Base-by-base conservation (phyloP, 2,329 filamentous ascomycete genomes). In the Daldinia eschscholtzii region DNA sequence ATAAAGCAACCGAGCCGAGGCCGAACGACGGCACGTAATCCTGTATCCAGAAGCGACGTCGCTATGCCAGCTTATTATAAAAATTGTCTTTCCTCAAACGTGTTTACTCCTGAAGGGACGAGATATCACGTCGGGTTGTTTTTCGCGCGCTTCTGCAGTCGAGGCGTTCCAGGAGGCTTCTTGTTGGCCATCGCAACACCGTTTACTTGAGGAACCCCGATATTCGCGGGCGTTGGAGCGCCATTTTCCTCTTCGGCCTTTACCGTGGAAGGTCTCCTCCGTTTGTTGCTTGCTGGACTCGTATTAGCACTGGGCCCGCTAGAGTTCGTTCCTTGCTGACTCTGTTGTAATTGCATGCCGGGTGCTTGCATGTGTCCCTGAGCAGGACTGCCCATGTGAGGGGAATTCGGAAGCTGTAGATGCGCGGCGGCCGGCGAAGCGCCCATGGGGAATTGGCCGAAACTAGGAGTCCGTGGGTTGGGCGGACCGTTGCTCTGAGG, bases 251-350 rank as follows among this genome's bases (percentile, higher is more conserved):
- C 87, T 69, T 89, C 87, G 4, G 79, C 77, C 80, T 89, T 89
- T 20, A 89, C 85, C 3, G 83, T 84, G 0, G 87, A 89, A 0
- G 86, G 85, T 33, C 87, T 82, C 73, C 87, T 80, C 61, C 87
- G 82, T 79, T 89, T 89, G 71, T 88, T 88, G 37, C 85, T 87
- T 26, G 86, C 84, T 42, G 88, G 88, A 35, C 87, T 89, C 4
- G 89, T 91, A 79, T 91, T 91, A 64, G 89, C 88, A 75, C 88
- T 91, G 6, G 88, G 88, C 1, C 88, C 89, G 76, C 87, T 89
- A 9, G 89, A 91, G 77, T 82, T 88, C 35, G 89, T 90, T 42
- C 89, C 89, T 76, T 91, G 89, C 77, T 91, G 89, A 76, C 89
- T 91, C 70, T 88, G 87, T 76, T 91, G 89, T 67, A 89, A 81